Conservation (phyloP, 2,329 filamentous ascomycete genomes). For the Claviceps capensis region DNA sequence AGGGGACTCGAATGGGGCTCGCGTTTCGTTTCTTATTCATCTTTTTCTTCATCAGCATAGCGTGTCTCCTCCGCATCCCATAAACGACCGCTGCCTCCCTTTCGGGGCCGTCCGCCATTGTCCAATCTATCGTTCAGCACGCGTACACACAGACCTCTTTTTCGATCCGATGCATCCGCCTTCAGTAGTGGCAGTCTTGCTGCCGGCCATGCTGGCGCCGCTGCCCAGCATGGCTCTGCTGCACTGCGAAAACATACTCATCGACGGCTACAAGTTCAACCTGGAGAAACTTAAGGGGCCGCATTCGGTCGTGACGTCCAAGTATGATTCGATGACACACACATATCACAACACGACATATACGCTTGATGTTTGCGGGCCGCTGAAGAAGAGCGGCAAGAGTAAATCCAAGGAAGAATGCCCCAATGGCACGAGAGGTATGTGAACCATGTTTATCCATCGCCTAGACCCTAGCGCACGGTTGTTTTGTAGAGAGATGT, state of each 20-base stretch:
- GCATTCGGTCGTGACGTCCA: conserved; percentile 51
- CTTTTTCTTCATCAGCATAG: background rate
- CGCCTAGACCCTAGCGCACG: no score
- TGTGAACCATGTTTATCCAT: conserved; percentile 7
- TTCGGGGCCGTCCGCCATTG: background rate
- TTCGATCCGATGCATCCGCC: conserved; percentile 25
- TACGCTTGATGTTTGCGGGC: conserved; percentile 62
- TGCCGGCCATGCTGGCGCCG: conserved; percentile 24
- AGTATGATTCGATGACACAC: conserved; percentile 36
- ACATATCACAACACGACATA: conserved; percentile 58
- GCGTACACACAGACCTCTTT: background rate
- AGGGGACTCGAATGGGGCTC: background rate
- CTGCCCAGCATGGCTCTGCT: conserved; percentile 34
- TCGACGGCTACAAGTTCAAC: conserved; percentile 49
- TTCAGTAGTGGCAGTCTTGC: conserved; percentile 21
- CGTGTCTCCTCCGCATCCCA: no score
- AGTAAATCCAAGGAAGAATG: conserved; percentile 46
- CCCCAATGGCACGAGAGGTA: conserved; percentile 55
- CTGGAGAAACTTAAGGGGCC: conserved; percentile 50
- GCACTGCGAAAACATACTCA: conserved; percentile 47
- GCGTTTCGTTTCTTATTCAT: background rate
- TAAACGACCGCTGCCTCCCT: background rate
- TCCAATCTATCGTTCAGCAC: background rate
- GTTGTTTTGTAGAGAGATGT: background rate
- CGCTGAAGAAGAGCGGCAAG: conserved; percentile 48